Percentiles rank a stretch among this genome's conserved stretches.
These are phyloP conservation scores for Nitzschia sp. DNA, from an alignment of 108 stramenopile species.

Conservation along the genomic window DNA sequence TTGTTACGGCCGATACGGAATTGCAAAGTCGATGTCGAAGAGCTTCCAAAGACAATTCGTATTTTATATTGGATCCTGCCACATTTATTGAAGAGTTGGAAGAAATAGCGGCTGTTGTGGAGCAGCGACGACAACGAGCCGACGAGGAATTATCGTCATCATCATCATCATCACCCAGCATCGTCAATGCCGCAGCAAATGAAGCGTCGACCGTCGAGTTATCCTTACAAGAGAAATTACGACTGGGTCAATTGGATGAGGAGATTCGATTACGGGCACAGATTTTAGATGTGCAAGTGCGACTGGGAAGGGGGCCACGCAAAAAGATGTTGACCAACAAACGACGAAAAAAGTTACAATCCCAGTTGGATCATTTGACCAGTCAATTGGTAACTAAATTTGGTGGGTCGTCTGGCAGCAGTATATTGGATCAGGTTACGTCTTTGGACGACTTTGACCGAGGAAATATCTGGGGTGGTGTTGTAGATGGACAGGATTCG, in stretches of 20 bases:
- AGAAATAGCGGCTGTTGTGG: not conserved
- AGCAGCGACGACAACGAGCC: not conserved
- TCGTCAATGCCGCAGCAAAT: too few relatives aligned
- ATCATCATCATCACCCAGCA: too few relatives aligned
- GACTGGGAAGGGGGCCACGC: slow-evolving; percentile 16
- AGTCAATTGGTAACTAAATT: slow-evolving; percentile 13
- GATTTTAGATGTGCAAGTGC: slow-evolving; percentile 39
- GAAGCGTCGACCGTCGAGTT: not conserved
- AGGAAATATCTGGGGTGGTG: not conserved
- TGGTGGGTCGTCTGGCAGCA: too few relatives aligned
- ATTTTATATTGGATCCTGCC: slow-evolving; percentile 34
- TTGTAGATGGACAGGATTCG: not conserved
- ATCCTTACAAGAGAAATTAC: slow-evolving; percentile 4
- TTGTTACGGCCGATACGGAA: slow-evolving; percentile 68
- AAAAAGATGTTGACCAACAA: slow-evolving; percentile 39
- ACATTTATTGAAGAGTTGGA: slow-evolving; percentile 43
- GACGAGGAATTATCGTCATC: not conserved
- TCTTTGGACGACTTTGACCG: not conserved
- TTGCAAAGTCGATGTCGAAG: slow-evolving; percentile 41
- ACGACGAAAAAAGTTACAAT: slow-evolving; percentile 33
- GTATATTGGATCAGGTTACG: slow-evolving; percentile 26
- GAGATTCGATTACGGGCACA: slow-evolving; percentile 31
- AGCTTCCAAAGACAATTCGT: slow-evolving; percentile 25
- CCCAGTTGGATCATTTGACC: slow-evolving; percentile 6
- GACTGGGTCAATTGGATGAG: slow-evolving; percentile 18